Evolutionary conservation across 2,329 filamentous ascomycete species (phyloP), one percentile per base, ranked within the genome.

Genomic region (Apiospora pterosperma): DNA sequence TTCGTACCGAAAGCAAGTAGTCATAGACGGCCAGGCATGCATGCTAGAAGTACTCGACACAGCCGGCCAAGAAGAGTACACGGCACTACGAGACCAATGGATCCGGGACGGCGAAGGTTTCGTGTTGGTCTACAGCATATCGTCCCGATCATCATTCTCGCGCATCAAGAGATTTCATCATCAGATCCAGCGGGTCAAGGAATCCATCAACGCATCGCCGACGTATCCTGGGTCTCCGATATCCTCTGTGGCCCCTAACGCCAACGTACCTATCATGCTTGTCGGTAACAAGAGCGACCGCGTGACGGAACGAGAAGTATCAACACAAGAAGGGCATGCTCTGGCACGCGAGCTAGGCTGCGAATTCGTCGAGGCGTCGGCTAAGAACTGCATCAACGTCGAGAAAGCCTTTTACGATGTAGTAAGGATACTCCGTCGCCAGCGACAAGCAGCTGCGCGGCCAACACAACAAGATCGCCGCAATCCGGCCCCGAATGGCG

Each of bases 321-420:
- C 94, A 2, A 97, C 94, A 61, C 96, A 98, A 78, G 96, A 99
- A 80, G 96, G 96, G 19, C 92, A 93, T 70, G 93, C 94, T 62
- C 82, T 98, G 42, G 95, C 96, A 63, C 91, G 94, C 73, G 93
- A 97, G 74, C 83, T 99, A 42, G 93, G 93, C 68, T 98, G 96
- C 80, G 94, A 97, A 72, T 98, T 98, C 73, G 93, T 97, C 71
- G 95, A 98, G 79, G 94, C 95, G 2, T 97, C 94, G 7, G 95
- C 95, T 39, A 97, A 97, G 82, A 97, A 97, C 77, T 97, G 94
- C 81, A 93, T 97, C 83, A 97, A 98, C 74, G 95, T 97, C 63
- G 96, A 97, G 79, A 98, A 97, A 84, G 95, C 93, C 36, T 98
- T 99, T 76, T 98, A 97, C 79, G 96, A 99, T 75, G 96, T 99